Percentiles rank a stretch among this genome's conserved stretches.
phyloP scores from a whole-genome alignment of 352 stramenopile genomes.

The Hyaloperonospora arabidopsidis region DNA sequence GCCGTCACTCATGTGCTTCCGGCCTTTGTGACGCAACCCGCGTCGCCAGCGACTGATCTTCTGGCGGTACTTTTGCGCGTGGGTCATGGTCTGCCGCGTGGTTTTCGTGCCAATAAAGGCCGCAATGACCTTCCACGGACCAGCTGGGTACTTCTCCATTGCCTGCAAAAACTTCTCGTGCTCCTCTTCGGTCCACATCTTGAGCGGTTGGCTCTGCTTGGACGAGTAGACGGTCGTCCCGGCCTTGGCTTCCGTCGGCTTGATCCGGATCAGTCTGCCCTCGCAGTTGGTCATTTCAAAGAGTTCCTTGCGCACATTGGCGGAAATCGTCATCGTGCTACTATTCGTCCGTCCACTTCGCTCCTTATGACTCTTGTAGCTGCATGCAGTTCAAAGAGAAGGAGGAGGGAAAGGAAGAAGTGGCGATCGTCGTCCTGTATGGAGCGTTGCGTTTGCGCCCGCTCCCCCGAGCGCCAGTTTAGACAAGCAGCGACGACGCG shows the following conservation, averaged over 20 bases:
- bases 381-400: constrained; percentile 24
- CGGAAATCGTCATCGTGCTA: constrained; percentile 84
- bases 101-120: constrained; percentile 77
- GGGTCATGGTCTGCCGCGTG: constrained; percentile 90
- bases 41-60: constrained; percentile 80
- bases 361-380: constrained; percentile 13
- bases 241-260: constrained; percentile 76
- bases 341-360: constrained; percentile 23
- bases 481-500: constrained; percentile 22
- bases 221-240: constrained; percentile 79
- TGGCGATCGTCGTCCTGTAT: constrained; percentile 9
- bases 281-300: constrained; percentile 76
- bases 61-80: constrained; percentile 80
- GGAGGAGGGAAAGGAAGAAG: constrained; percentile 29
- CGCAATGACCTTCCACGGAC: constrained; percentile 78
- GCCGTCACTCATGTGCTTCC: constrained; percentile 49
- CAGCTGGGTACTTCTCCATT: constrained; percentile 81
- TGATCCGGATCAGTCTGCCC: constrained; percentile 79
- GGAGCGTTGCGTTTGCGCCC: background rate
- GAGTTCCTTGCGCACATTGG: constrained; percentile 78
- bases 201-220: constrained; percentile 75
- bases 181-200: constrained; percentile 82
- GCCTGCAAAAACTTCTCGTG: constrained; percentile 81
- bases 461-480: constrained; percentile 21
- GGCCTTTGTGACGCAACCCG: constrained; percentile 69